Base-by-base conservation (phyloP, 225 moss, liverwort and hornwort genomes). In the Bryoerythrophyllum caledonicum region DNA sequence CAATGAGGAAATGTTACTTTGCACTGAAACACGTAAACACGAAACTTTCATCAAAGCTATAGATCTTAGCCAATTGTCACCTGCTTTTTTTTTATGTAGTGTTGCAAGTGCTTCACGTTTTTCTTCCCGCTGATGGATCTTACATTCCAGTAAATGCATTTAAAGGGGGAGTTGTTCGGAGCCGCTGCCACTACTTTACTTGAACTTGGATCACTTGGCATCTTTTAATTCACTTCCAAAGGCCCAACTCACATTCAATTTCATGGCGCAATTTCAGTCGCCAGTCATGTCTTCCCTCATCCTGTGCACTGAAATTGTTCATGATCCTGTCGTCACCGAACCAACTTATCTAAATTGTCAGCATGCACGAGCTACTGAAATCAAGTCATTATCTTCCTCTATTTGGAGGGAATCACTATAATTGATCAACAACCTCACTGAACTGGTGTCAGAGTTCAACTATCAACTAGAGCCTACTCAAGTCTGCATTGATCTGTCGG, bases 71-170 rank as follows among this genome's bases (percentile, higher is more conserved):
- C n/a, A n/a, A 15, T 21, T 61, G 60, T 44, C 46, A 88, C 88
- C 88, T 88, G 76, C 27, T 78, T 85, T 62, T 76, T 76, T 3
- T 70, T 81, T 23, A 83, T 85, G 38, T 79, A 85, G 23, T 85
- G 68, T 63, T 85, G 85, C 70, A 88, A 56, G 20, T 79, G 78
- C 58, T 81, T 79, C 55, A 88, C 76, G 44, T 85, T 85, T 70
- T 79, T 88, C 82, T 85, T 85, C 74, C 85, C 85, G 24, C 85
- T 85, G 66, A 88, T 88, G 63, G 88, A 88, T 80, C 85, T 72
- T 41, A 88, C 81, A 60, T 88, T 88, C 85, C 88, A 88, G n/a
- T 80, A 88, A 46, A 88, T 88, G 67, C 85, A 88, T 59, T 63
- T 75, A 3, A 85, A 63, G 3, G 78, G 81, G 24, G 54, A 65